Evolutionary conservation across 2,329 filamentous ascomycete genomes (phyloP).

Genomic region (Fusarium xylarioides): DNA sequence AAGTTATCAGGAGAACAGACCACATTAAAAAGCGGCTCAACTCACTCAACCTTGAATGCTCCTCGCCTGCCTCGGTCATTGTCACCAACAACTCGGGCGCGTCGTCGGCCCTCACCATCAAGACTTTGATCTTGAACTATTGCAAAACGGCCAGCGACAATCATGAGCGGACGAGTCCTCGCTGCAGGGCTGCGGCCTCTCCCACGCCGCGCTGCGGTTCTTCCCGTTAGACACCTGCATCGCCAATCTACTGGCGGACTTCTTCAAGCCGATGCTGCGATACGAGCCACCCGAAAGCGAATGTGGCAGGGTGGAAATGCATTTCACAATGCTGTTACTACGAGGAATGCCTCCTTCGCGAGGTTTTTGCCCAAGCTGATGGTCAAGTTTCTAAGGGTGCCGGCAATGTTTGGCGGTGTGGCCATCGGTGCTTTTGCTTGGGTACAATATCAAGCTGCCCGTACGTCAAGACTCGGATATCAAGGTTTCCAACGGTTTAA

Average conservation of each 20-base stretch:
- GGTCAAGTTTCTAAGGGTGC: constrained; percentile 87
- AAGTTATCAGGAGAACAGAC: constrained; percentile 22
- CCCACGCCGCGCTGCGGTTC: constrained; percentile 67
- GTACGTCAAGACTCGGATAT: constrained; percentile 59
- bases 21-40: constrained; percentile 27
- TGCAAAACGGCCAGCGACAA: constrained; percentile 27
- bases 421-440: constrained; percentile 89
- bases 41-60: constrained; percentile 31
- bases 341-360: constrained; percentile 71
- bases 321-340: constrained; percentile 80
- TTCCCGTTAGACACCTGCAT: constrained; percentile 70
- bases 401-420: constrained; percentile 89
- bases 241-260: constrained; percentile 74
- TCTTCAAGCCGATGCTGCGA: constrained; percentile 70
- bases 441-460: constrained; percentile 93
- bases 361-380: constrained; percentile 83
- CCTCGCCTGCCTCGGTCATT: constrained; percentile 26
- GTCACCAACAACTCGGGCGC: constrained; percentile 32
- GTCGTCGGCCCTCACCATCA: constrained; percentile 38
- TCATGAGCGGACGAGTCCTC: constrained; percentile 57
- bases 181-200: constrained; percentile 76
- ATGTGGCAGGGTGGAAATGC: constrained; percentile 83
- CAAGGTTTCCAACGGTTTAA: neutral
- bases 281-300: constrained; percentile 68
- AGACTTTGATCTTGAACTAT: constrained; percentile 28